Evolutionary conservation across 177 flowering plant species (phyloP).

Genomic region (Telopea speciosissima): DNA sequence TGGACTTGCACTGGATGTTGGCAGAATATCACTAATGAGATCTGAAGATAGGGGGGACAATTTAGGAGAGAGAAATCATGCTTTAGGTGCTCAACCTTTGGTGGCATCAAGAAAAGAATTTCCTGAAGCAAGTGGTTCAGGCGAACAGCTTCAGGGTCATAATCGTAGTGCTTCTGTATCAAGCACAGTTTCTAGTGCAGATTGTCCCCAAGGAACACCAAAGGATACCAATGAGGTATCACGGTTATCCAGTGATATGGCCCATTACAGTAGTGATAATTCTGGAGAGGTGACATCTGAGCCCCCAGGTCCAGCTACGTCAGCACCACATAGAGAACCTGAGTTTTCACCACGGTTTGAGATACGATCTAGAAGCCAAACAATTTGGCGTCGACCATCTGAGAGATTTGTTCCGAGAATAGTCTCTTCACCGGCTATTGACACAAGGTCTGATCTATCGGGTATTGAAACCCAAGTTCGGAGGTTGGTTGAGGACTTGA

Average conservation of each 20-base stretch:
- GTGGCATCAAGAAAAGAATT: slow-evolving; percentile 30
- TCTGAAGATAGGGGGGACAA: slow-evolving; percentile 36
- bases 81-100: slow-evolving; percentile 29
- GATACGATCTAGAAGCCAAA: slow-evolving; percentile 50
- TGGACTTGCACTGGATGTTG: slow-evolving; percentile 40
- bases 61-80: slow-evolving; percentile 29
- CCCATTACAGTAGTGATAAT: slow-evolving; percentile 49
- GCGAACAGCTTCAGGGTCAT: slow-evolving; percentile 37
- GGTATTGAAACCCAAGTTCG: slow-evolving; percentile 58
- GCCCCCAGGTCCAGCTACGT: slow-evolving; percentile 31
- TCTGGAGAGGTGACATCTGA: slow-evolving; percentile 61
- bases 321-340: slow-evolving; percentile 43
- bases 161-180: slow-evolving; percentile 49
- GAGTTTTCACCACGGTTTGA: slow-evolving; percentile 48
- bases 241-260: slow-evolving; percentile 28
- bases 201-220: slow-evolving; percentile 26
- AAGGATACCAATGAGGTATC: slow-evolving; percentile 42
- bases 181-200: slow-evolving; percentile 35
- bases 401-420: slow-evolving; percentile 60
- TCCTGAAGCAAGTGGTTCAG: slow-evolving; percentile 24
- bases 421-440: slow-evolving; percentile 47
- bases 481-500: slow-evolving; percentile 55
- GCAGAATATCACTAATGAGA: slow-evolving; percentile 27
- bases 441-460: slow-evolving; percentile 59
- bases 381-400: slow-evolving; percentile 67